phyloP scores from a whole-genome alignment of 164 flowering plant genomes.

The Tetrastigma voinierianum region DNA sequence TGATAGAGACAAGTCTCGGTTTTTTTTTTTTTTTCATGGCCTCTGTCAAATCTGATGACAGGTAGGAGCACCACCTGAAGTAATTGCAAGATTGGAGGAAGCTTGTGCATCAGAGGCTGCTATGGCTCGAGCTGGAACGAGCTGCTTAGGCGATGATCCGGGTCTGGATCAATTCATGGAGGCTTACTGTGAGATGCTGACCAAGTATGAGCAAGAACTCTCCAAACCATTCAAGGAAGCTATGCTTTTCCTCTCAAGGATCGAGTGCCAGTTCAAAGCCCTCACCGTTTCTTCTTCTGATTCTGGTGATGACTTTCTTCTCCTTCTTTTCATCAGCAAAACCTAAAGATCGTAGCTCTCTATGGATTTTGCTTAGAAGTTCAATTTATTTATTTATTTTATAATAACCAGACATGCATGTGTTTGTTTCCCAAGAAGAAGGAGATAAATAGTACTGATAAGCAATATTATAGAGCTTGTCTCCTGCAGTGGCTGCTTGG shows the following conservation, averaged over 20 bases:
- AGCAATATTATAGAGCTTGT: slow-evolving; percentile 3
- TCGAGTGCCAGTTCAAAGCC: slow-evolving; percentile 86
- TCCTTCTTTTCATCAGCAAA: not conserved
- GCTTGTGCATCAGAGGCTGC: slow-evolving; percentile 50
- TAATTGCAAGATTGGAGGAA: slow-evolving; percentile 76
- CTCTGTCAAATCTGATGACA: slow-evolving; percentile 16
- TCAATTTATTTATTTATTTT: not conserved
- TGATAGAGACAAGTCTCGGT: slow-evolving; percentile 1
- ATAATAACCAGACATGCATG: slow-evolving; percentile 18
- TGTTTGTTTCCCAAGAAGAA: slow-evolving; percentile 16
- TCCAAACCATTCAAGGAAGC: slow-evolving; percentile 92
- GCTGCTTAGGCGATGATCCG: slow-evolving; percentile 75
- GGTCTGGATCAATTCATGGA: slow-evolving; percentile 98
- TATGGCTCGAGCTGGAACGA: slow-evolving; percentile 22
- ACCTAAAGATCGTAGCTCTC: too few relatives aligned
- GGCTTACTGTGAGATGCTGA: slow-evolving; percentile 96
- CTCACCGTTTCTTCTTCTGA: slow-evolving; percentile 56
- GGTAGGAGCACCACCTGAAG: slow-evolving; percentile 97
- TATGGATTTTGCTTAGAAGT: not conserved
- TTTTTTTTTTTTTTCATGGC: not conserved
- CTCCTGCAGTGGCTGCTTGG: not conserved
- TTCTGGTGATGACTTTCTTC: slow-evolving; percentile 30
- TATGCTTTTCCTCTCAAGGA: slow-evolving; percentile 75
- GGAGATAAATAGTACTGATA: not conserved
- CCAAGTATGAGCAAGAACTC: slow-evolving; percentile 87